Evolutionary conservation across 176 grass and related monocot species (phyloP), one percentile per base, ranked within the genome.

Genomic region (Avena eriantha): DNA sequence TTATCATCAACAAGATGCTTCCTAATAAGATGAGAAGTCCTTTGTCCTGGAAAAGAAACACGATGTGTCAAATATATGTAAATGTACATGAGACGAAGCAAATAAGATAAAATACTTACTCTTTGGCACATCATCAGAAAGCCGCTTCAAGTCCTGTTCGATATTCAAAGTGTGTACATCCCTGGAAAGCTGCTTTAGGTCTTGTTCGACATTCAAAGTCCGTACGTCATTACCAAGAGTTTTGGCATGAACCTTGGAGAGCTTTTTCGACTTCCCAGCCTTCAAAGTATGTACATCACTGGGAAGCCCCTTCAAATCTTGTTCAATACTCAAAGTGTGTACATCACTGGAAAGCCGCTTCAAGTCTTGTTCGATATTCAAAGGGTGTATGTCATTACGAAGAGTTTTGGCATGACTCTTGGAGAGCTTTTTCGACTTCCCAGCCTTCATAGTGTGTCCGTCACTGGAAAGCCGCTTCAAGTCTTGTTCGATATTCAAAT

Each of bases 111-210:
- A 82, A 83, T 18, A 87, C 88, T 88, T 91, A 94, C 96, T 87
- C 47, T 95, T 96, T 86, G 92, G 79, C 82, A 86, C 83, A 49
- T 91, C 84, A 73, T 50, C 79, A 64, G 90, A 86, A 66, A 73
- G 39, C 8, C 49, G 47, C 83, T 90, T 87, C 77, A 82, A 71
- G 16, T 85, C 86, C 35, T 95, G 82, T 34, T 83, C 85, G 17
- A 92, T 77, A 70, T 67, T 67, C 6, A 14, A 34, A 18, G 29
- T 35, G 64, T 67, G 77, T 73, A 86, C 83, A n/a, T 90, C 83
- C 66, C 60, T 86, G 76, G 90, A 86, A 73, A 67, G 31, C 8
- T 57, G 47, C 78, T 90, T 87, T 72, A 82, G 57, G 17, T 85
- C 86, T 51, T 95, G 79, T 24, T 83, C 82, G 18, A 92, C 60